Conservation (phyloP, 768 basidiomycete genomes). For the Thelephora ganbajun region DNA sequence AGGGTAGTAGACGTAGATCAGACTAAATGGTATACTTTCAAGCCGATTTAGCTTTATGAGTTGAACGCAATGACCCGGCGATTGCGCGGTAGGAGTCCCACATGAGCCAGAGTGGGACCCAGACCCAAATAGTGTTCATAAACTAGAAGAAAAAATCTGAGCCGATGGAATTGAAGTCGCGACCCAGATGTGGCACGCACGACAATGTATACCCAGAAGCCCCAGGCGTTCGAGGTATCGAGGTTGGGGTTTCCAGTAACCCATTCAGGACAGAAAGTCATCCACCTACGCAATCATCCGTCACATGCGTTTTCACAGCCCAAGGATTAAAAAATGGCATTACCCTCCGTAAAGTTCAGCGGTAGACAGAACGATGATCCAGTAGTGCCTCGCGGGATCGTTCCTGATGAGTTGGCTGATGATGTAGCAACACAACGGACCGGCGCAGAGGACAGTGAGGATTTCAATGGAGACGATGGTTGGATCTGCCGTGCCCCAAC, state of each 20-base stretch:
- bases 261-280: conserved; percentile 88
- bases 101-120: conserved; percentile 66
- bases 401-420: conserved; percentile 46
- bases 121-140: conserved; percentile 77
- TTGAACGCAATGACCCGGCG: conserved; percentile 37
- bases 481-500: conserved; percentile 72
- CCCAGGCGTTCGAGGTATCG: conserved; percentile 53
- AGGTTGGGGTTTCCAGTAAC: conserved; percentile 60
- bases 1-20: too few species aligned
- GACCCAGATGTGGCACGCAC: conserved; percentile 29
- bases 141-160: conserved; percentile 28
- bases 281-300: conserved; percentile 30
- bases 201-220: conserved; percentile 71
- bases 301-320: neutral
- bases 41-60: too few species aligned
- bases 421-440: conserved; percentile 62
- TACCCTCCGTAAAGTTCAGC: conserved; percentile 71
- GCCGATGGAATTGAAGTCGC: neutral
- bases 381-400: conserved; percentile 61
- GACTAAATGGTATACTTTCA: too few species aligned
- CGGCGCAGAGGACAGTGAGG: conserved; percentile 69
- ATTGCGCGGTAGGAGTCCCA: conserved; percentile 65
- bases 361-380: conserved; percentile 67
- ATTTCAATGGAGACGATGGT: conserved; percentile 75
- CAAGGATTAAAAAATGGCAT: conserved; percentile 6